Evolutionary conservation across 768 basidiomycete species (phyloP).

Genomic region (Leccinum imitatum): DNA sequence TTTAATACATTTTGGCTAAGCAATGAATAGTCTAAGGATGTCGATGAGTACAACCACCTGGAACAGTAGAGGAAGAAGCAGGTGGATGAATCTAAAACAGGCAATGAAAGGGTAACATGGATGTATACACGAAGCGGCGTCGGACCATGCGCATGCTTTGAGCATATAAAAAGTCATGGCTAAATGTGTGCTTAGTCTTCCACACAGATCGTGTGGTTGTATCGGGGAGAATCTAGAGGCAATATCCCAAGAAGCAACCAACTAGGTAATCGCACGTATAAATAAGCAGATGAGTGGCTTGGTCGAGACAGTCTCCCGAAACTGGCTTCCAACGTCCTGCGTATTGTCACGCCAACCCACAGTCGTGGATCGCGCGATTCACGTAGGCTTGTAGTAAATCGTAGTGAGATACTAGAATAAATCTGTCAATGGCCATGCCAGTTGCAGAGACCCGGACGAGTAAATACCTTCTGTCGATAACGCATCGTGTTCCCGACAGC

Average conservation of each 20-base stretch:
- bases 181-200: conserved; percentile 18
- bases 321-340: conserved; percentile 29
- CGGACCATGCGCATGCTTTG: conserved; percentile 4
- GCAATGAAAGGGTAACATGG: conserved; percentile 7
- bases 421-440: conserved; percentile 15
- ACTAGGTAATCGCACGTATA: conserved; percentile 25
- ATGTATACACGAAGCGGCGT: conserved; percentile 7
- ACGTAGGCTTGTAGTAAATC: conserved; percentile 77
- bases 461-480: conserved; percentile 82
- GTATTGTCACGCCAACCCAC: conserved; percentile 16
- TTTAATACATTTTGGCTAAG: conserved; percentile 18
- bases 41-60: conserved; percentile 16
- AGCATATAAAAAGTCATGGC: conserved; percentile 17
- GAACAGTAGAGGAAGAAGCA: conserved; percentile 16
- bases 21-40: conserved; percentile 21
- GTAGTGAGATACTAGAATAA: conserved; percentile 73
- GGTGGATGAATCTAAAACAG: conserved; percentile 11
- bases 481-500: conserved; percentile 91
- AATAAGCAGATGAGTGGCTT: conserved; percentile 24
- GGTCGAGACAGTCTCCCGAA: conserved; percentile 10
- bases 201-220: conserved; percentile 21
- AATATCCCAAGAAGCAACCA: conserved; percentile 30
- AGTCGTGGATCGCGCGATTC: conserved; percentile 13
- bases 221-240: conserved; percentile 24
- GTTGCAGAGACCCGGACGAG: conserved; percentile 7